A percentile compares a stretch with the other conserved stretches of the same genome.
phyloP scores from a whole-genome alignment of 352 stramenopile genomes.

The Pythium chondricola region DNA sequence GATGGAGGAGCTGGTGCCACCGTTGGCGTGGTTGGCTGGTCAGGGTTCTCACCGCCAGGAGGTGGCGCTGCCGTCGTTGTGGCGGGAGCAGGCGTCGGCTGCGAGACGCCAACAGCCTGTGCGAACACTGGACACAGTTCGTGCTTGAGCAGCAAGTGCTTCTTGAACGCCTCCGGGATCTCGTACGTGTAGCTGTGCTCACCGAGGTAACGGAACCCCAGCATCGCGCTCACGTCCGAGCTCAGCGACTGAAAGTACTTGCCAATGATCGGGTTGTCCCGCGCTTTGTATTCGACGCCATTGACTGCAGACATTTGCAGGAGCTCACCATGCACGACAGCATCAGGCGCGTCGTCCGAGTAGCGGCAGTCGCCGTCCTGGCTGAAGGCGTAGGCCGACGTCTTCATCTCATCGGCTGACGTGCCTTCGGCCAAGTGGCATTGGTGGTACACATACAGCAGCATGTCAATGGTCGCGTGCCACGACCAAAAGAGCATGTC shows the following conservation, averaged over 20 bases:
- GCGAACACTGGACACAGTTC: slow-evolving; percentile 5
- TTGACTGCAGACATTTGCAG: slow-evolving; percentile 20
- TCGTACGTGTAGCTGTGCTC: slow-evolving; percentile 27
- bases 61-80: not conserved
- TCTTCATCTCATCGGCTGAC: slow-evolving; percentile 29
- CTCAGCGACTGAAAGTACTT: slow-evolving; percentile 8
- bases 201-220: slow-evolving; percentile 19
- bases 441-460: slow-evolving; percentile 73
- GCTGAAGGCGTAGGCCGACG: slow-evolving; percentile 25
- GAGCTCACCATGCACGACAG: not conserved
- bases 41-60: not conserved
- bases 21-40: not conserved
- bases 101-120: not conserved
- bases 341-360: slow-evolving; percentile 22
- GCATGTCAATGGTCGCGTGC: slow-evolving; percentile 54
- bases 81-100: not conserved
- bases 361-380: slow-evolving; percentile 15
- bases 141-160: slow-evolving; percentile 5
- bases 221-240: slow-evolving; percentile 10
- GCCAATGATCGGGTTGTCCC: slow-evolving; percentile 1
- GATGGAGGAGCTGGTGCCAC: not conserved
- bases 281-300: slow-evolving; percentile 28
- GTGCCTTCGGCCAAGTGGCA: slow-evolving; percentile 31
- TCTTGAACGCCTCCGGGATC: slow-evolving; percentile 11
- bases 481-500: slow-evolving; percentile 80